A percentile compares a stretch with the other conserved stretches of the same genome.
phyloP scores from a whole-genome alignment of 768 basidiomycete genomes.

The Dacryopinax primogenitus region DNA sequence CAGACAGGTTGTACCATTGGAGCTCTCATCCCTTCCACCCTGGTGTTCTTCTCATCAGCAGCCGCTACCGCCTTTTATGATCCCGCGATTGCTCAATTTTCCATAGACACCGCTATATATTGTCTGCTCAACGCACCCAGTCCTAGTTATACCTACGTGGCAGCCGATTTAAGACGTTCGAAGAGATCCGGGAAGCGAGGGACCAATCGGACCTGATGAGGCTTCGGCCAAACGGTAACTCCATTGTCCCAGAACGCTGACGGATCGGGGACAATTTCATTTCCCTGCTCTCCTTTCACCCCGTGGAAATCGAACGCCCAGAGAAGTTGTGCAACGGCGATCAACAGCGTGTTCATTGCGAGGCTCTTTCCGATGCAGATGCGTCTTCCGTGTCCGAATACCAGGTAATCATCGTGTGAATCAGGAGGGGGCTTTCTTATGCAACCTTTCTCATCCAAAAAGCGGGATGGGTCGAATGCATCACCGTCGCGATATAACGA shows the following conservation, averaged over 20 bases:
- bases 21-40: no score
- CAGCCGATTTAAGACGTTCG: background rate
- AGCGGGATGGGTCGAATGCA: conserved; percentile 11
- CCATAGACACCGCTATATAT: no score
- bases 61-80: no score
- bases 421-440: background rate
- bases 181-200: background rate
- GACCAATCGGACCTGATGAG: background rate
- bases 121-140: no score
- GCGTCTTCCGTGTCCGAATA: background rate
- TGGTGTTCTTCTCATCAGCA: no score
- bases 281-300: background rate
- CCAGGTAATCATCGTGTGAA: background rate
- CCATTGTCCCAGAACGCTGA: background rate
- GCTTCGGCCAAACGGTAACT: background rate
- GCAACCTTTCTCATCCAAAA: background rate
- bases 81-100: no score
- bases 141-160: no score
- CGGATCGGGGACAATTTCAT: background rate
- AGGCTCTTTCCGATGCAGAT: background rate
- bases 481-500: background rate
- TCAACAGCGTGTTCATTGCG: background rate
- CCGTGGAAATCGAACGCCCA: conserved; percentile 6
- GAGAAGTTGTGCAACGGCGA: background rate
- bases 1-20: no score